Percentiles rank a stretch among this genome's conserved stretches.
Conservation (phyloP, 352 stramenopile species). For the Phytopythium helicoides region DNA sequence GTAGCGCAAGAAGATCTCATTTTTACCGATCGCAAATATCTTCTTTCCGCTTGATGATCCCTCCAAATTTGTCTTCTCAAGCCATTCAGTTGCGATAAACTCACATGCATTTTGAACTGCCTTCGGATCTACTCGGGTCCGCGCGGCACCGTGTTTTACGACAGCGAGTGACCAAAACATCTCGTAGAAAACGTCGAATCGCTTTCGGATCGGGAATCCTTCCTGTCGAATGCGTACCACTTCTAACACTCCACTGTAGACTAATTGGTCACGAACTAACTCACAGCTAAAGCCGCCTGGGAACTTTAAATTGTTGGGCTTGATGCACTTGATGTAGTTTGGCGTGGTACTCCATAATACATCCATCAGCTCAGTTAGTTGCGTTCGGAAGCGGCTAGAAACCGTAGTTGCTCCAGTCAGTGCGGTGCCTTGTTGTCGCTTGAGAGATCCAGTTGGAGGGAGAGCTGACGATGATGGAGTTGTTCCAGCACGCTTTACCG, state of each 20-base stretch:
- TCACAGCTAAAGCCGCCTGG: slow-evolving; percentile 86
- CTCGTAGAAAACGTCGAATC: slow-evolving; percentile 73
- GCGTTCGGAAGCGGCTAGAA: slow-evolving; percentile 72
- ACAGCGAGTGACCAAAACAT: slow-evolving; percentile 56
- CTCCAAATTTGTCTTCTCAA: slow-evolving; percentile 14
- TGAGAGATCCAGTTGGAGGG: slow-evolving; percentile 11
- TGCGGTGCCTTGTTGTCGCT: slow-evolving; percentile 39
- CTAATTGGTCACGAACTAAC: slow-evolving; percentile 87
- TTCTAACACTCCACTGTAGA: slow-evolving; percentile 92
- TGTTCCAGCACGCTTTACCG: slow-evolving; percentile 11
- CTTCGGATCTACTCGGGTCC: slow-evolving; percentile 18
- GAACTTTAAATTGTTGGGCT: slow-evolving; percentile 94
- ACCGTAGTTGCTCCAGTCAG: slow-evolving; percentile 66
- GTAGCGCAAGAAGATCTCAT: slow-evolving; percentile 79
- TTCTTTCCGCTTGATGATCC: slow-evolving; percentile 20
- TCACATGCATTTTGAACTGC: slow-evolving; percentile 36
- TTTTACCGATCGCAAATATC: slow-evolving; percentile 61
- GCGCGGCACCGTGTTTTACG: slow-evolving; percentile 19
- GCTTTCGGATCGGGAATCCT: slow-evolving; percentile 87
- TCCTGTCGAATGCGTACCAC: slow-evolving; percentile 92
- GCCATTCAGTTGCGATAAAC: slow-evolving; percentile 48
- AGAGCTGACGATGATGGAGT: slow-evolving; percentile 2
- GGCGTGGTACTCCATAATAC: slow-evolving; percentile 86
- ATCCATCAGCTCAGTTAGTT: slow-evolving; percentile 80
- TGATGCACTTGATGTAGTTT: slow-evolving; percentile 95